Evolutionary conservation across 192 early-diverging fungal species (phyloP).

Genomic region (Coemansia sp.): DNA sequence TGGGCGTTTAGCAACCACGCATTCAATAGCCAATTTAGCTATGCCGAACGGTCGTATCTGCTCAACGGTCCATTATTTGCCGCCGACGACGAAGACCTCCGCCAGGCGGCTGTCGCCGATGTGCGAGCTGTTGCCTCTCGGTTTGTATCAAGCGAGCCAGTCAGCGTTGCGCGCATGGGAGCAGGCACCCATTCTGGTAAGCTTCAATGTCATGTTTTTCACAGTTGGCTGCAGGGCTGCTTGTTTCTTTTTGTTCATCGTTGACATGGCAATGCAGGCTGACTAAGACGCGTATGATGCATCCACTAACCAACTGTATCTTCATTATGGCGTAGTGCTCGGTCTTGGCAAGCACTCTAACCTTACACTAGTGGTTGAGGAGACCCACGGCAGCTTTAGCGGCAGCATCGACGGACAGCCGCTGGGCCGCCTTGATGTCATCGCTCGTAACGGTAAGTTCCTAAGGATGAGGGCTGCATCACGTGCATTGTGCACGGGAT

Average conservation of each 20-base stretch:
- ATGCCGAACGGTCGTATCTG: slow-evolving; percentile 42
- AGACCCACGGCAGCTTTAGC: slow-evolving; percentile 7
- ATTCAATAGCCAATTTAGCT: slow-evolving; percentile 26
- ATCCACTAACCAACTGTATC: neutral
- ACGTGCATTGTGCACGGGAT: slow-evolving; percentile 7
- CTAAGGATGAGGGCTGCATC: neutral
- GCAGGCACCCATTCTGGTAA: slow-evolving; percentile 36
- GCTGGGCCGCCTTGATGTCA: slow-evolving; percentile 23
- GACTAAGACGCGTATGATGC: slow-evolving; percentile 3
- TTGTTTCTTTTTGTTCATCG: neutral
- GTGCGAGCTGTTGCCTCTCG: slow-evolving; percentile 22
- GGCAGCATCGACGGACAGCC: slow-evolving; percentile 33
- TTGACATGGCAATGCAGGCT: neutral
- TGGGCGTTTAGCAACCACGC: slow-evolving; percentile 48
- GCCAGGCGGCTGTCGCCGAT: slow-evolving; percentile 22
- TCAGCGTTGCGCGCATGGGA: slow-evolving; percentile 46
- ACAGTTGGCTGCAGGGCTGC: neutral
- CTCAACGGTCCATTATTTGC: slow-evolving; percentile 41
- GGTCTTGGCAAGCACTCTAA: slow-evolving; percentile 14
- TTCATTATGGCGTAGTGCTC: slow-evolving; percentile 28
- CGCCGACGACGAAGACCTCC: slow-evolving; percentile 28
- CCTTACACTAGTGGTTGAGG: slow-evolving; percentile 23
- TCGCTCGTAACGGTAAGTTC: slow-evolving; percentile 46
- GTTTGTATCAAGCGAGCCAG: slow-evolving; percentile 20
- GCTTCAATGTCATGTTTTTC: neutral